Percentiles rank a stretch among this genome's conserved stretches.
These are phyloP conservation scores for Melampsora occidentalis DNA, from an alignment of 1,284 basidiomycete genomes.

Conservation along the genomic window DNA sequence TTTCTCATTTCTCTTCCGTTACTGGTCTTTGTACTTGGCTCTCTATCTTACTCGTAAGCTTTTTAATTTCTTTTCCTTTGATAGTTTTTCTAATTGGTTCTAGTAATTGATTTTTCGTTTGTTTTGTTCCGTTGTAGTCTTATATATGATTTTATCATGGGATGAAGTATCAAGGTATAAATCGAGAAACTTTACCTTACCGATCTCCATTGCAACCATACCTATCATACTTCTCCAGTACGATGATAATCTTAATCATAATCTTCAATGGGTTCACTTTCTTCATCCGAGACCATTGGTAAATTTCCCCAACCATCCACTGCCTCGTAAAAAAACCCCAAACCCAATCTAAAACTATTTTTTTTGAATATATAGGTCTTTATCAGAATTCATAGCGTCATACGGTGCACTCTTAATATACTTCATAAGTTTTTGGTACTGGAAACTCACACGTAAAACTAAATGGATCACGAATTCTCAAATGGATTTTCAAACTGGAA, in stretches of 20 bases:
- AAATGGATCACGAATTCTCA: neutral
- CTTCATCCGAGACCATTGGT: slow-evolving; percentile 50
- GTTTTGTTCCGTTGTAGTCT: slow-evolving; percentile 29
- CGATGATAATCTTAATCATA: slow-evolving; percentile 47
- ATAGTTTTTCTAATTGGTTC: slow-evolving; percentile 45
- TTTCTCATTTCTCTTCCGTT: slow-evolving; percentile 11
- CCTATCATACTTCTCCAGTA: slow-evolving; percentile 47
- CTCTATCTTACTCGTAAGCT: slow-evolving; percentile 47
- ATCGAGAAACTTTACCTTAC: slow-evolving; percentile 48
- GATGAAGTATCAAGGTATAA: slow-evolving; percentile 47
- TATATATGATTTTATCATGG: slow-evolving; percentile 51
- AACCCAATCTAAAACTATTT: too few relatives aligned
- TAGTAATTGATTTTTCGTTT: slow-evolving; percentile 47
- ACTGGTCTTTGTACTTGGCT: slow-evolving; percentile 46
- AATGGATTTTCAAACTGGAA: slow-evolving; percentile 4
- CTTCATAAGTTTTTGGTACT: neutral
- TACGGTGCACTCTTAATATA: slow-evolving; percentile 2
- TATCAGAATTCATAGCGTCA: neutral
- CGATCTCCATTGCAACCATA: slow-evolving; percentile 49
- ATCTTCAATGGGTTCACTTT: slow-evolving; percentile 49
- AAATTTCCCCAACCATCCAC: neutral
- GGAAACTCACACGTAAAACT: slow-evolving; percentile 6
- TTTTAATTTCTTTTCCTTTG: slow-evolving; percentile 48
- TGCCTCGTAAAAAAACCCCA: neutral
- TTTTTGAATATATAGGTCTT: too few relatives aligned